Conservation (phyloP, 2,329 filamentous ascomycete genomes). For the Ceratocystis diversiconidia region DNA sequence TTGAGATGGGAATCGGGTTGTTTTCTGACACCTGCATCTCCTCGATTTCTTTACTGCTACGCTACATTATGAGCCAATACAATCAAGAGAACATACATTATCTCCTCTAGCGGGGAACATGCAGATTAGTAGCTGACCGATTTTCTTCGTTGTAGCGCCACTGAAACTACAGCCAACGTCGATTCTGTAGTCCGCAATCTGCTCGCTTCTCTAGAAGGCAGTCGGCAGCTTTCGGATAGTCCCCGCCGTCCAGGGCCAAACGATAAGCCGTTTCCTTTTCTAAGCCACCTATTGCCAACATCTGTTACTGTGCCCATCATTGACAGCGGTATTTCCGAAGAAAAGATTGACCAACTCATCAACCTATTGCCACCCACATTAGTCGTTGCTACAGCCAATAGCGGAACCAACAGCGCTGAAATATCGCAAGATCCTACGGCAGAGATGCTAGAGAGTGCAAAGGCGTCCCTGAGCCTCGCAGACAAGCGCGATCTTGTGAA, state of each 20-base stretch:
- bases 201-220: conserved; percentile 61
- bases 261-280: conserved; percentile 60
- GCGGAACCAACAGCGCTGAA: conserved; percentile 27
- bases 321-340: conserved; percentile 43
- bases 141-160: conserved; percentile 35
- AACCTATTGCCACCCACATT: conserved; percentile 65
- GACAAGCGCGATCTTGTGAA: conserved; percentile 72
- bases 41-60: conserved; percentile 7
- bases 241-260: conserved; percentile 23
- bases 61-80: conserved; percentile 12
- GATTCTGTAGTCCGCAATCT: conserved; percentile 75
- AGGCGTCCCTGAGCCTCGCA: conserved; percentile 54
- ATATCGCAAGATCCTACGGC: conserved; percentile 50
- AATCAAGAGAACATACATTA: conserved; percentile 11
- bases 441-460: conserved; percentile 56
- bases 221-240: conserved; percentile 29
- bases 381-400: conserved; percentile 58
- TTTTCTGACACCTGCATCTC: not conserved
- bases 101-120: not conserved
- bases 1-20: not conserved
- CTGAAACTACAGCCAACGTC: conserved; percentile 50
- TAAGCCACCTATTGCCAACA: conserved; percentile 72
- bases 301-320: conserved; percentile 65
- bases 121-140: conserved; percentile 6
- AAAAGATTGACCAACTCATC: conserved; percentile 60